A percentile compares a stretch with the other conserved stretches of the same genome.
phyloP scores from a whole-genome alignment of 257 asterid genomes.

The Solanum pimpinellifolium region DNA sequence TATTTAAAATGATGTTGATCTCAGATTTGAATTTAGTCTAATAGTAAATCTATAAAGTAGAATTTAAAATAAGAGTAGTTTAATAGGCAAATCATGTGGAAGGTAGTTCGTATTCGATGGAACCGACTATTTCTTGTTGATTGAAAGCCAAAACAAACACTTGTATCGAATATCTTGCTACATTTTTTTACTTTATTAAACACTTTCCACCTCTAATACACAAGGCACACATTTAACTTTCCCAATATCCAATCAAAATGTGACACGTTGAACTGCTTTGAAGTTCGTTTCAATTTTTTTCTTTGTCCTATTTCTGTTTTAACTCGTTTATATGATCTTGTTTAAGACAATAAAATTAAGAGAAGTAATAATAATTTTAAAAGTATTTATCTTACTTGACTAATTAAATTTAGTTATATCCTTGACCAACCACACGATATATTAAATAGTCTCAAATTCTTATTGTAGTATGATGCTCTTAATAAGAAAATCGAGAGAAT shows the following conservation, averaged over 20 bases:
- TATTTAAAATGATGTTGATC: too few relatives aligned
- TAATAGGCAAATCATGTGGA: not conserved
- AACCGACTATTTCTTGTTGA: not conserved
- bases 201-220: not conserved
- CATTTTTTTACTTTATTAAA: not conserved
- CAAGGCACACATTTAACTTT: not conserved
- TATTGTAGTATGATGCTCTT: fast-evolving
- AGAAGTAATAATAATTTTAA: too few relatives aligned
- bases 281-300: too few relatives aligned
- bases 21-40: too few relatives aligned
- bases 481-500: fast-evolving
- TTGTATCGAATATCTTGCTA: not conserved
- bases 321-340: not conserved
- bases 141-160: not conserved
- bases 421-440: too few relatives aligned
- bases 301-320: not conserved
- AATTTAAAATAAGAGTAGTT: not conserved
- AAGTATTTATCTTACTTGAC: not conserved
- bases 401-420: too few relatives aligned
- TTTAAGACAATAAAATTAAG: too few relatives aligned
- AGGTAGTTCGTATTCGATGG: not conserved
- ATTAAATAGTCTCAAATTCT: too few relatives aligned
- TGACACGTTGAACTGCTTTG: not conserved
- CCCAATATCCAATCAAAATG: not conserved
- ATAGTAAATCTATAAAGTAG: too few relatives aligned